A percentile compares a stretch with the other conserved stretches of the same genome.
phyloP scores from a whole-genome alignment of 2,329 filamentous ascomycete species.

The Trichoderma hamatum region DNA sequence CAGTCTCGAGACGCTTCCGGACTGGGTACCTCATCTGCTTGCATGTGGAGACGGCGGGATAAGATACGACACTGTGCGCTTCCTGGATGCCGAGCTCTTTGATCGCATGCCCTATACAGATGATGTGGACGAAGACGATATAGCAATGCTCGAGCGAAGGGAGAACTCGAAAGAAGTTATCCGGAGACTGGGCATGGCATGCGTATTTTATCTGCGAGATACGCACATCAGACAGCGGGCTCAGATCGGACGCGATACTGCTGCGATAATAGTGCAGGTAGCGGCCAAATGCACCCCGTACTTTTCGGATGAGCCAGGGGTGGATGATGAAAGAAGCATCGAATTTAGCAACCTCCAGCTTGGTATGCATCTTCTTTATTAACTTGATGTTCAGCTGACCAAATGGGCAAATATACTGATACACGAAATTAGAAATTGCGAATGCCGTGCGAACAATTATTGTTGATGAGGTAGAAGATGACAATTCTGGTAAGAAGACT shows the following conservation, averaged over 20 bases:
- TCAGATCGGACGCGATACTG: slow-evolving; percentile 48
- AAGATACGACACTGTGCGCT: slow-evolving; percentile 46
- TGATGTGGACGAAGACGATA: slow-evolving; percentile 36
- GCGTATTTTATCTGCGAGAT: slow-evolving; percentile 52
- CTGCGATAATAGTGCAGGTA: slow-evolving; percentile 47
- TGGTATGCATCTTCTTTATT: slow-evolving; percentile 32
- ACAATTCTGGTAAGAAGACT: slow-evolving; percentile 61
- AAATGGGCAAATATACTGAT: slow-evolving; percentile 9
- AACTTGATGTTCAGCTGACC: not conserved
- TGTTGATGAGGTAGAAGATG: slow-evolving; percentile 61
- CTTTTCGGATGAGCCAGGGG: slow-evolving; percentile 42
- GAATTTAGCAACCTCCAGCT: slow-evolving; percentile 36
- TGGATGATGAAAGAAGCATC: slow-evolving; percentile 37
- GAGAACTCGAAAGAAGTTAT: slow-evolving; percentile 35
- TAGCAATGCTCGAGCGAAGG: slow-evolving; percentile 26
- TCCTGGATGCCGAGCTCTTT: slow-evolving; percentile 52
- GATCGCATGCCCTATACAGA: slow-evolving; percentile 32
- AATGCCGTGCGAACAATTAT: slow-evolving; percentile 57
- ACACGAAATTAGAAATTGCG: slow-evolving; percentile 42
- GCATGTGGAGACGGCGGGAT: slow-evolving; percentile 50
- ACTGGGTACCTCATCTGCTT: slow-evolving; percentile 57
- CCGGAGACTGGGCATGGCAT: slow-evolving; percentile 48
- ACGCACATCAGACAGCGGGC: slow-evolving; percentile 47
- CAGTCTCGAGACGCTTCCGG: slow-evolving; percentile 38
- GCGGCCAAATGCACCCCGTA: slow-evolving; percentile 48